Percentiles rank a stretch among this genome's conserved stretches.
Conservation (phyloP, 345 rosid species). For the Sonneratia alba region DNA sequence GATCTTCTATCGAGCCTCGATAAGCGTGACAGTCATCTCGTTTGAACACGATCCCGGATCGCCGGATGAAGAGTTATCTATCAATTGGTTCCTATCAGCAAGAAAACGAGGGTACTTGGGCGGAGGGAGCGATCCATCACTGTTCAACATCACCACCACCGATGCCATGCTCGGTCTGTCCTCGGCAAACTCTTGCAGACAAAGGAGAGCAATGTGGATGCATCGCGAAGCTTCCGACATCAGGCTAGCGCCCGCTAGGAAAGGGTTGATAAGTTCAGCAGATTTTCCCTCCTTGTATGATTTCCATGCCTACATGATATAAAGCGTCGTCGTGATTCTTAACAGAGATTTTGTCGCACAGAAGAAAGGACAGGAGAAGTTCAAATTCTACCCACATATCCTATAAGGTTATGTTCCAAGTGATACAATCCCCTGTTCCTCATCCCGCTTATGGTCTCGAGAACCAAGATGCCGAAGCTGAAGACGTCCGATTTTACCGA, state of each 20-base stretch:
- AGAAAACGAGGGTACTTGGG: constrained; percentile 29
- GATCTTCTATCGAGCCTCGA: constrained; percentile 8
- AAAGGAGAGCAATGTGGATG: constrained; percentile 11
- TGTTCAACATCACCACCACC: constrained; percentile 27
- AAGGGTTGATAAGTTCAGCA: not conserved
- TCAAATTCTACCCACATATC: constrained; percentile 19
- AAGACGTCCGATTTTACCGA: constrained; percentile 37
- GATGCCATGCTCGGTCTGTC: constrained; percentile 35
- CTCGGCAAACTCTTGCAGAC: constrained; percentile 32
- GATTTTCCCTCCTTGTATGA: too few species aligned
- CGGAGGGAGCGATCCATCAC: constrained; percentile 27
- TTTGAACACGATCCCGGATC: constrained; percentile 20
- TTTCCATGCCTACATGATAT: too few species aligned
- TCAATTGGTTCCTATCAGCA: constrained; percentile 23
- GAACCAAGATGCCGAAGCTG: constrained; percentile 36
- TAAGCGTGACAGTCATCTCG: constrained; percentile 23
- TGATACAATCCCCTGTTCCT: constrained; percentile 32
- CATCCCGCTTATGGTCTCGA: constrained; percentile 33
- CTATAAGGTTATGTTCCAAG: constrained; percentile 28
- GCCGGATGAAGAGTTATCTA: constrained; percentile 23
- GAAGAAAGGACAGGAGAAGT: not conserved
- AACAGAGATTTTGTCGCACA: too few species aligned
- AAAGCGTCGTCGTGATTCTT: not conserved
- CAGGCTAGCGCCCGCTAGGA: constrained; percentile 6
- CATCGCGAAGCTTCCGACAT: constrained; percentile 13